Evolutionary conservation across 2,329 filamentous ascomycete species (phyloP), one percentile per base, ranked within the genome.

Genomic region (Lojkania enalia): DNA sequence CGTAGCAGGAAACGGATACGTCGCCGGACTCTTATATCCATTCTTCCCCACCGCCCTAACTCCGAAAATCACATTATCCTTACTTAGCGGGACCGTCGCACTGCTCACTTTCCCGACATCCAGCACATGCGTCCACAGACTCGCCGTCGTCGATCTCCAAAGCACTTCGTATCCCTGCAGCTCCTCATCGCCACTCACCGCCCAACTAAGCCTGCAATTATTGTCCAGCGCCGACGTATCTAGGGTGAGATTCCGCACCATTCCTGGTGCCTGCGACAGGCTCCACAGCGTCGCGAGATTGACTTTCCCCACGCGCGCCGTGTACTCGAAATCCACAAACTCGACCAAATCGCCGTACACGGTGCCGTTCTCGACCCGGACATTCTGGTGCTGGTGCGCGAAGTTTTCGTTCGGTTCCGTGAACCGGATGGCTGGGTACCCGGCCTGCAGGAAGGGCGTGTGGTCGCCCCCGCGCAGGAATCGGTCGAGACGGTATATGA

Each of bases 1-100:
- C 23, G n/a, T n/a, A 11, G 33, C 60, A 2, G 74, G 69, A 45
- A 74, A 66, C 3, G 73, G 74, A 54, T 73, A 75, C 2, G 71
- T 70, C 39, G 74, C 76, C 3, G 75, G 75, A 57, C 74, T 77
- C 63, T 72, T 77, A 44, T 72, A 75, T n/a, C 77, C 77, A 58
- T 77, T 75, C 46, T 53, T 69, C 0, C 76, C 76, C 3, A 79
- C 75, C 15, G 77, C 71, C 50, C 80, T 66, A 0, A 83, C 70
- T 0, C 81, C 80, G 64, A 83, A 81, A 18, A 80, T 73, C 11
- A 79, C 76, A 63, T 81, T 80, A 49, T 84, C 80, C 64, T 82
- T 82, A 43, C 74, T 77, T 50, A 82, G 57, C 1, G 71, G 60
- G 13, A 83, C 62, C 4, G 71, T 77, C 3, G 71, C 74, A 30